Percentiles rank a stretch among this genome's conserved stretches.
Conservation (phyloP, 495 filamentous ascomycete species). For the Stereocaulon alpinum region DNA sequence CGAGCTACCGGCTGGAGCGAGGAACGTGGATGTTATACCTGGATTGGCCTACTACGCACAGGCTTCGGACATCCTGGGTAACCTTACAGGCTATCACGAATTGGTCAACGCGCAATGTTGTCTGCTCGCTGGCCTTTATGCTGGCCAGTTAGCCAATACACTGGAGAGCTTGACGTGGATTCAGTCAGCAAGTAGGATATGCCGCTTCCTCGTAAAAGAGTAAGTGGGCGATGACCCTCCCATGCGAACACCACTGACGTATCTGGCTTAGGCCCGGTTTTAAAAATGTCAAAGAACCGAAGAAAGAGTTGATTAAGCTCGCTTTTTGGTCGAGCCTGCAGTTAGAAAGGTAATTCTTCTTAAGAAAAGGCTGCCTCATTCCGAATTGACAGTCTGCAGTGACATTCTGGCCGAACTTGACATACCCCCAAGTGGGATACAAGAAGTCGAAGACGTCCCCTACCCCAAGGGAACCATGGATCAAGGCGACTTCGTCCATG, state of each 20-base stretch:
- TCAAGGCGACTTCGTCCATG: constrained; percentile 15
- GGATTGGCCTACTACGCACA: constrained; percentile 81
- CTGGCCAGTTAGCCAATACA: constrained; percentile 75
- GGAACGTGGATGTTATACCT: constrained; percentile 81
- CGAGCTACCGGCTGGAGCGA: constrained; percentile 21
- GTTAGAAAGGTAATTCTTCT: constrained; percentile 62
- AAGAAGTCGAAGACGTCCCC: constrained; percentile 32
- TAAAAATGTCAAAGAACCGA: constrained; percentile 23
- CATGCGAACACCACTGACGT: background rate
- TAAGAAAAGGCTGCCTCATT: background rate
- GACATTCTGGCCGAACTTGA: constrained; percentile 88
- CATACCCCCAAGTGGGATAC: constrained; percentile 67
- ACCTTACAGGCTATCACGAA: constrained; percentile 63
- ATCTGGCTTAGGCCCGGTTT: constrained; percentile 4
- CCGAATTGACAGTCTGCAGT: constrained; percentile 33
- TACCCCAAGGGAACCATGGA: constrained; percentile 21
- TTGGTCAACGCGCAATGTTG: constrained; percentile 75
- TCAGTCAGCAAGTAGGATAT: constrained; percentile 60
- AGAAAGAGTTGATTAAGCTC: constrained; percentile 52
- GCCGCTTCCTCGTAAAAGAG: constrained; percentile 70
- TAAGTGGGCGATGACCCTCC: constrained; percentile 33
- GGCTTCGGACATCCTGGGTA: constrained; percentile 79
- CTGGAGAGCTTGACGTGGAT: constrained; percentile 90
- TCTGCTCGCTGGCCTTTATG: constrained; percentile 79
- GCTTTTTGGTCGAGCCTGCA: constrained; percentile 94